These are phyloP conservation scores for Sanghuangporus sanghuang DNA, from an alignment of 1,284 basidiomycete genomes.

Conservation along the genomic window DNA sequence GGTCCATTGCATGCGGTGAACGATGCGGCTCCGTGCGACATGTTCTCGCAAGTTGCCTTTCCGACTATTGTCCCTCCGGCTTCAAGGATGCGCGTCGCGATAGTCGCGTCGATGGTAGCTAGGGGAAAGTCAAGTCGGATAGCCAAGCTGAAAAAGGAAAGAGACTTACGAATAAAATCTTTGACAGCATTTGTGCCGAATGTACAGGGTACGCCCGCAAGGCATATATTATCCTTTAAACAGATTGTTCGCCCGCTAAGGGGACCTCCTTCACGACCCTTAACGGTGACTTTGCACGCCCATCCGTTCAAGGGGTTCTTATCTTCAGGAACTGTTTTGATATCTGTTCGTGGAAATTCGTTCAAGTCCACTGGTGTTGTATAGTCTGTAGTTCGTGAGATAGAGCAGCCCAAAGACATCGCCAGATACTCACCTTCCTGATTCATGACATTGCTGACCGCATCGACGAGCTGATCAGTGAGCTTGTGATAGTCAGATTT, in stretches of 20 bases:
- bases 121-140: background rate
- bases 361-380: background rate
- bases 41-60: conserved; percentile 39
- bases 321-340: conserved; percentile 9
- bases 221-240: conserved; percentile 35
- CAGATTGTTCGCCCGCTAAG: conserved; percentile 27
- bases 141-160: conserved; percentile 35
- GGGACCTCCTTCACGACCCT: conserved; percentile 23
- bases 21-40: conserved; percentile 34
- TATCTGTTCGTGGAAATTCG: background rate
- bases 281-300: conserved; percentile 29
- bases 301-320: conserved; percentile 26
- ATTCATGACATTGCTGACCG: background rate
- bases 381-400: background rate
- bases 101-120: conserved; percentile 1
- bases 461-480: background rate
- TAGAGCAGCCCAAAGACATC: background rate
- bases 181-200: conserved; percentile 34
- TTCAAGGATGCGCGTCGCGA: conserved; percentile 38
- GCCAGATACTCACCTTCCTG: background rate
- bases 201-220: conserved; percentile 33
- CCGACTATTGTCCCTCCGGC: conserved; percentile 37
- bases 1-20: conserved; percentile 35
- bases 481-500: background rate
- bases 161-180: conserved; percentile 29